These are phyloP conservation scores for Lophiostoma macrostomum DNA, from an alignment of 495 filamentous ascomycete genomes.

Conservation along the genomic window DNA sequence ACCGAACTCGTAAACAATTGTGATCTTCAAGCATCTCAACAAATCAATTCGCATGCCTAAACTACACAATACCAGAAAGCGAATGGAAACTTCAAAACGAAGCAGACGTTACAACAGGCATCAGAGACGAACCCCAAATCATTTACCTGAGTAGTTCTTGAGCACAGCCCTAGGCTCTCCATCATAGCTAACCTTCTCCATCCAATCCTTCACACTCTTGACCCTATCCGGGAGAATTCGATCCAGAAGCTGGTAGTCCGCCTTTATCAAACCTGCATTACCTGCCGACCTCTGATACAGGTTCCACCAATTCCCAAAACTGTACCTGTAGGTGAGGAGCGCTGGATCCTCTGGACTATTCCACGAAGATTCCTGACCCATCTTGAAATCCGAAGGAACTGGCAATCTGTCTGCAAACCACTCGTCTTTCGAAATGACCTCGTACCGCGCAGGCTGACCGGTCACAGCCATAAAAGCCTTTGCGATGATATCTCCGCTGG, in stretches of 20 bases:
- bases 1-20: too few species aligned
- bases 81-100: too few species aligned
- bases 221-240: constrained; percentile 16
- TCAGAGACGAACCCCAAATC: too few species aligned
- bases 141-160: constrained; percentile 4
- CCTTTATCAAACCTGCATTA: constrained; percentile 16
- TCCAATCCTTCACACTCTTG: constrained; percentile 25
- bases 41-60: too few species aligned
- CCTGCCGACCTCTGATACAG: constrained; percentile 16
- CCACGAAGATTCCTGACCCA: constrained; percentile 6
- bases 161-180: constrained; percentile 14
- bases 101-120: too few species aligned
- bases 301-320: constrained; percentile 26
- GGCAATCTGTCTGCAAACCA: not conserved
- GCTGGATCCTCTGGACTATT: constrained; percentile 17
- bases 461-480: constrained; percentile 18
- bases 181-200: constrained; percentile 22
- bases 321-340: constrained; percentile 19
- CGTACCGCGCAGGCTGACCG: constrained; percentile 17
- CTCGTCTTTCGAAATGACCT: constrained; percentile 4
- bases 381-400: constrained; percentile 2
- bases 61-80: too few species aligned
- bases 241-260: constrained; percentile 22
- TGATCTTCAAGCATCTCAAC: too few species aligned
- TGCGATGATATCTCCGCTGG: constrained; percentile 4